Evolutionary conservation across 371 early-diverging fungal species (phyloP).

Genomic region (Lichtheimia ramosa): DNA sequence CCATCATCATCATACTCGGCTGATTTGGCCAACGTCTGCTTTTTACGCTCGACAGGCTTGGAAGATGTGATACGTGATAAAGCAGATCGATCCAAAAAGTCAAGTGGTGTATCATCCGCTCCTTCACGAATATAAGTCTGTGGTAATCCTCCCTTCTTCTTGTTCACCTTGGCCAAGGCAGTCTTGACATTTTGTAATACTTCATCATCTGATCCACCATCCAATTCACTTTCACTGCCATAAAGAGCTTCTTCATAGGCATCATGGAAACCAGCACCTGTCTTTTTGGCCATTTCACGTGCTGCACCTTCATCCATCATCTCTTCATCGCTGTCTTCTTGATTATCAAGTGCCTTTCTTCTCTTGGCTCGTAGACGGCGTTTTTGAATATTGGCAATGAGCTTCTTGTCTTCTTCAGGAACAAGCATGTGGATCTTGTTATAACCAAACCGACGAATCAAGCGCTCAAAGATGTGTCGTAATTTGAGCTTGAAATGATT

Average conservation of each 20-base stretch:
- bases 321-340: slow-evolving; percentile 53
- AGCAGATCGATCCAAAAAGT: slow-evolving; percentile 89
- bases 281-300: slow-evolving; percentile 45
- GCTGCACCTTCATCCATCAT: slow-evolving; percentile 34
- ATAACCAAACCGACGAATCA: slow-evolving; percentile 82
- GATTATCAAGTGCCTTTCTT: slow-evolving; percentile 54
- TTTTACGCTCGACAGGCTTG: slow-evolving; percentile 49
- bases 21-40: slow-evolving; percentile 38
- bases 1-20: slow-evolving; percentile 70
- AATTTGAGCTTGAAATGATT: slow-evolving; percentile 88
- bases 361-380: slow-evolving; percentile 86
- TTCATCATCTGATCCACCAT: slow-evolving; percentile 67
- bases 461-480: slow-evolving; percentile 90
- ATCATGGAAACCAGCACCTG: slow-evolving; percentile 55
- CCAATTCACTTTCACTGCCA: slow-evolving; percentile 89
- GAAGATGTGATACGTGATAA: slow-evolving; percentile 75
- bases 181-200: slow-evolving; percentile 30
- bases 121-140: slow-evolving; percentile 77
- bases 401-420: slow-evolving; percentile 88
- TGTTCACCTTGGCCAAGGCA: slow-evolving; percentile 26
- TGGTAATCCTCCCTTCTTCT: slow-evolving; percentile 39
- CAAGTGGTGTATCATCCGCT: slow-evolving; percentile 77
- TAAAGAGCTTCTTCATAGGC: slow-evolving; percentile 90
- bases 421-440: slow-evolving; percentile 77
- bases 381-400: slow-evolving; percentile 91